A percentile compares a stretch with the other conserved stretches of the same genome.
These are phyloP conservation scores for Penicillium tannophilum DNA, from an alignment of 495 filamentous ascomycete genomes.

Conservation along the genomic window DNA sequence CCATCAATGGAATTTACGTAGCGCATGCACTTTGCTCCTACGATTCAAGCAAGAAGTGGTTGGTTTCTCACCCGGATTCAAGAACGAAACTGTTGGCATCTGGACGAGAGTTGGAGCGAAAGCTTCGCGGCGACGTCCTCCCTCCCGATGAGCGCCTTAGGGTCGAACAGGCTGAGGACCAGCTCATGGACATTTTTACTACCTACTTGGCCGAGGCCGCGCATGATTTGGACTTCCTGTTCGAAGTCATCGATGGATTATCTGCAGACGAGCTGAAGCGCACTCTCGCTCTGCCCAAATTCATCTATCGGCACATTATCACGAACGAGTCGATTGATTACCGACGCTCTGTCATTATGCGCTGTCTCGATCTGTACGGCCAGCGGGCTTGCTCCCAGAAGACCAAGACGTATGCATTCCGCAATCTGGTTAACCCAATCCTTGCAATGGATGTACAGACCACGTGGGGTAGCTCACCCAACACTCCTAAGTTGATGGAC, in stretches of 20 bases:
- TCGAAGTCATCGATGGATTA: constrained; percentile 80
- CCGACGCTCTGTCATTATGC: constrained; percentile 79
- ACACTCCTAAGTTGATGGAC: constrained; percentile 78
- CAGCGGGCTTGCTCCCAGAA: constrained; percentile 75
- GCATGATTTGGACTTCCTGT: constrained; percentile 85
- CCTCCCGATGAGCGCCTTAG: constrained; percentile 75
- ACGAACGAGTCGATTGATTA: constrained; percentile 84
- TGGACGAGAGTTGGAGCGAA: constrained; percentile 74
- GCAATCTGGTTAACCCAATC: constrained; percentile 91
- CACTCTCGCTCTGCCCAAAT: constrained; percentile 71
- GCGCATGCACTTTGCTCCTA: constrained; percentile 69
- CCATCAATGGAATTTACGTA: constrained; percentile 86
- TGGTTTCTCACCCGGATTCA: constrained; percentile 74
- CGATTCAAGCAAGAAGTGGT: constrained; percentile 62
- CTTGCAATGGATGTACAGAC: constrained; percentile 92
- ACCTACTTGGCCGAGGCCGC: constrained; percentile 72
- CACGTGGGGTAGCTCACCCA: constrained; percentile 52
- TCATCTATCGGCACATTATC: constrained; percentile 85
- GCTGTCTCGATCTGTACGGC: constrained; percentile 86
- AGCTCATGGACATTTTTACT: constrained; percentile 84
- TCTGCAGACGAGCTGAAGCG: constrained; percentile 80
- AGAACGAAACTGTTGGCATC: constrained; percentile 66
- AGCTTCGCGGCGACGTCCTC: constrained; percentile 67
- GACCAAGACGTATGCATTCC: constrained; percentile 91
- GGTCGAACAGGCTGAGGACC: constrained; percentile 84